Conservation (phyloP, 352 stramenopile species). For the Peronospora belbahrii region DNA sequence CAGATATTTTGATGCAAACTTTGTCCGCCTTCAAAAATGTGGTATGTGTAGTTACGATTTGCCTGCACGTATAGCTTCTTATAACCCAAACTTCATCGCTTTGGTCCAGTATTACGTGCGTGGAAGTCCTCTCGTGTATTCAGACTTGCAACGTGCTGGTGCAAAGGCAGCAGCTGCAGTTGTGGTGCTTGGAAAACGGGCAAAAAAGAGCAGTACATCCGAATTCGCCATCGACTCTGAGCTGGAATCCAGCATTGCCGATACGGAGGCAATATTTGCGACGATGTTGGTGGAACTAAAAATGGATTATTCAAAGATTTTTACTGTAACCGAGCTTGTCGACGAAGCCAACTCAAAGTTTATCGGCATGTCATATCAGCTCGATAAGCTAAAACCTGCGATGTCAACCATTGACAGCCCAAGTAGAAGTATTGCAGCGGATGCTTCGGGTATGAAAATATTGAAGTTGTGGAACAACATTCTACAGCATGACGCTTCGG, state of each 20-base stretch:
- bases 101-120: constrained; percentile 63
- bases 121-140: constrained; percentile 70
- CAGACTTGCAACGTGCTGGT: constrained; percentile 68
- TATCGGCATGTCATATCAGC: constrained; percentile 68
- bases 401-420: not conserved
- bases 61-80: not conserved
- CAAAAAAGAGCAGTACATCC: constrained; percentile 28
- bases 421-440: constrained; percentile 3
- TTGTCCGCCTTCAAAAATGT: constrained; percentile 55
- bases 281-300: constrained; percentile 85
- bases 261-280: constrained; percentile 77
- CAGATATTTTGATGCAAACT: constrained; percentile 35
- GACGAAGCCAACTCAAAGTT: constrained; percentile 86
- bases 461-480: constrained; percentile 68
- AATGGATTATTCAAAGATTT: constrained; percentile 80
- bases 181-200: constrained; percentile 72
- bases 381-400: constrained; percentile 24
- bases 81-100: not conserved
- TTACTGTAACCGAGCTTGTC: constrained; percentile 78
- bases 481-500: constrained; percentile 42
- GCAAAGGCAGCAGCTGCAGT: constrained; percentile 71
- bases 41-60: constrained; percentile 30
- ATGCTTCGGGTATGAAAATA: constrained; percentile 18
- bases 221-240: constrained; percentile 30
- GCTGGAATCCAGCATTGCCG: constrained; percentile 63